Evolutionary conservation across 2,329 filamentous ascomycete species (phyloP).

Genomic region (Monilinia polystroma): DNA sequence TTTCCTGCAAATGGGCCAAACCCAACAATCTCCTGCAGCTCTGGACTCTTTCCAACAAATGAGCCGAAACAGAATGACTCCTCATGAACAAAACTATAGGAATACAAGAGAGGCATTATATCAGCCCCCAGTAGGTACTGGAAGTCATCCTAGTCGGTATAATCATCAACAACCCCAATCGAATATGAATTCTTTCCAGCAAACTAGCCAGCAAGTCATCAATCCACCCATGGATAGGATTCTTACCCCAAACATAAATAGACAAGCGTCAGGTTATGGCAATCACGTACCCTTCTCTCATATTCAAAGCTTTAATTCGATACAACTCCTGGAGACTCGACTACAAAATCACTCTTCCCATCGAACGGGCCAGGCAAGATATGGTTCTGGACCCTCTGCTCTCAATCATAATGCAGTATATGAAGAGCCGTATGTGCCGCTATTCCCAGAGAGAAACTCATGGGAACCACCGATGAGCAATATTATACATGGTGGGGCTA

Average conservation of each 20-base stretch:
- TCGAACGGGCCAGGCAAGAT: background rate
- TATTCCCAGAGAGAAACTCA: slow-evolving; percentile 5
- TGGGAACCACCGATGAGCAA: background rate
- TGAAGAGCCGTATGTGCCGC: background rate
- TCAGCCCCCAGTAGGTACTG: background rate
- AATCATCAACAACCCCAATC: background rate
- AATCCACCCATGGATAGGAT: too few species aligned
- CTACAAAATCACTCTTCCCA: background rate
- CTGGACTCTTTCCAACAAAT: background rate
- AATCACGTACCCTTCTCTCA: background rate
- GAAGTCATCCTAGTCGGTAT: background rate
- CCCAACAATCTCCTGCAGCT: background rate
- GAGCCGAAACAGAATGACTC: background rate
- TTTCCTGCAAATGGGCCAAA: background rate
- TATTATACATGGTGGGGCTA: background rate
- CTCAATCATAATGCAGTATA: background rate
- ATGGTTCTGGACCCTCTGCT: background rate
- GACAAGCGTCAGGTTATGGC: background rate
- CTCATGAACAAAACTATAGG: background rate
- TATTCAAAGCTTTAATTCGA: background rate
- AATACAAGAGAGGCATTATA: too few species aligned
- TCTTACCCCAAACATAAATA: background rate
- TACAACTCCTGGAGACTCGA: too few species aligned
- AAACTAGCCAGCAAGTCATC: background rate
- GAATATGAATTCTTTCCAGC: background rate